Evolutionary conservation across 2,329 filamentous ascomycete genomes (phyloP), one percentile per base, ranked within the genome.

Genomic region (Cadophora luteo-olivacea): DNA sequence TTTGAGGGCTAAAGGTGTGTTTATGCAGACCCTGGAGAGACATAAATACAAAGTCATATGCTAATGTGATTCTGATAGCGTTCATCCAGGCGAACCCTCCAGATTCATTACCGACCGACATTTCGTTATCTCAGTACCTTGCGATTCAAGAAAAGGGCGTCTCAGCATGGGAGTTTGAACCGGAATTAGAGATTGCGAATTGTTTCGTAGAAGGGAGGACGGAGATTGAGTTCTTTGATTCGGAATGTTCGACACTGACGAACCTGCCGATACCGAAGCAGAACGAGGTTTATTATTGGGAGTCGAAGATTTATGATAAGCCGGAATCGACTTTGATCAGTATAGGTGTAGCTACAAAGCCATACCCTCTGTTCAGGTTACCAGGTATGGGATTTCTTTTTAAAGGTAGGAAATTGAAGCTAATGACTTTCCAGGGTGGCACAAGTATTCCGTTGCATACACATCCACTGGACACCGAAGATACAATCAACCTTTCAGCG

Each of bases 211-310:
- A 99, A 81, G 95, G 84, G 51, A 89, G 96, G 73, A 99, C 96
- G 12, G 96, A 99, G 80, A 97, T 99, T 72, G 96, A 99, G 79
- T 99, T 99, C 82, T 99, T 97, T 78, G 96, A 99, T 80, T 96
- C 94, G 1, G 96, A 97, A 79, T 98, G 95, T 83, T 97, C 94
- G 75, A 96, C 98, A 70, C 72, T 79, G 57, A 76, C 75, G 51
- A 99, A 99, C 77, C 82, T 99, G 51, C 96, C 96, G 0, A 93
- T 99, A 8, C 96, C 96, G 16, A 99, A 99, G 78, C 96, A 99
- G 78, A 99, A 99, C 78, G 96, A 99, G 77, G 95, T 98, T 12
- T 99, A 99, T 80, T 99, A 99, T 81, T 99, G 96, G 96, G 96
- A 99, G 80, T 92, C 94, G 66, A 99, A 99, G 84, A 91, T 99